phyloP scores from a whole-genome alignment of 2,329 filamentous ascomycete species.

The Orbilia oligospora region DNA sequence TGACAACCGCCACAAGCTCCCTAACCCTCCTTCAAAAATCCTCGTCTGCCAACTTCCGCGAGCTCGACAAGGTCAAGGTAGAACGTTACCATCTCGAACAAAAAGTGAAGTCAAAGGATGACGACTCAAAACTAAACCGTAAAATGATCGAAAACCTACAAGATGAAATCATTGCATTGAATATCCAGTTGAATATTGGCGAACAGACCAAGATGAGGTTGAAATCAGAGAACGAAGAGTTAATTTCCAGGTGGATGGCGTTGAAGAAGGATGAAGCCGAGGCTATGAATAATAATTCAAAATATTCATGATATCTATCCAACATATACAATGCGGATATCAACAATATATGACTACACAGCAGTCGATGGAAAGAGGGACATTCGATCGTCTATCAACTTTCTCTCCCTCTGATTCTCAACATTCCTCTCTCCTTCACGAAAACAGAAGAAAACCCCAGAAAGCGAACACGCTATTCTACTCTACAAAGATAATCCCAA shows the following conservation, averaged over 20 bases:
- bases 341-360: background rate
- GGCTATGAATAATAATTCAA: conserved; percentile 79
- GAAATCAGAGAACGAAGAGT: conserved; percentile 85
- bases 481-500: conserved; percentile 47
- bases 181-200: conserved; percentile 87
- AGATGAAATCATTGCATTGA: conserved; percentile 90
- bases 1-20: conserved; percentile 37
- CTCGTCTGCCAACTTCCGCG: conserved; percentile 68
- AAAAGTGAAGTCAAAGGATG: conserved; percentile 85
- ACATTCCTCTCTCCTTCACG: background rate
- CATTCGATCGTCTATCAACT: background rate
- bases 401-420: background rate
- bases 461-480: conserved; percentile 48
- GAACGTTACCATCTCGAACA: conserved; percentile 85
- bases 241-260: conserved; percentile 92
- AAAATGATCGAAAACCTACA: conserved; percentile 77
- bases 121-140: conserved; percentile 78
- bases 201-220: conserved; percentile 82
- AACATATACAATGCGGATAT: background rate
- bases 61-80: conserved; percentile 75
- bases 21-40: conserved; percentile 75
- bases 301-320: conserved; percentile 67
- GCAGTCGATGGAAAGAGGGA: conserved; percentile 7
- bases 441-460: background rate
- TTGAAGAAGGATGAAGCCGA: conserved; percentile 88